phyloP scores from a whole-genome alignment of 192 early-diverging fungal genomes.

The Chytriomyces sp. region DNA sequence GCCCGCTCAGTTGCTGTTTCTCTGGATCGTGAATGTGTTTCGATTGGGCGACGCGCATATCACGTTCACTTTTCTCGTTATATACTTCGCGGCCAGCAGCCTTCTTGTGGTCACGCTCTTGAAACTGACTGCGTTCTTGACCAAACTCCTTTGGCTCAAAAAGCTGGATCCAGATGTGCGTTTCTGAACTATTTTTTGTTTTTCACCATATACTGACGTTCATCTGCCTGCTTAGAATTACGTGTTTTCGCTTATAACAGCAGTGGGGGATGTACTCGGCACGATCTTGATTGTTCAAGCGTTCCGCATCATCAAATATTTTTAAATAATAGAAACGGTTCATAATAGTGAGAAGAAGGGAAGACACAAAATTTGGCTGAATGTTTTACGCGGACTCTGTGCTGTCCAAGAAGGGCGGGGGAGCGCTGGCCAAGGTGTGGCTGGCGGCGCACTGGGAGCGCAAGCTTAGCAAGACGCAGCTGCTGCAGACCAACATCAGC shows the following conservation, averaged over 20 bases:
- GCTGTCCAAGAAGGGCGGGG: slow-evolving; percentile 60
- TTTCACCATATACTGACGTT: slow-evolving; percentile 7
- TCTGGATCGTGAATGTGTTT: slow-evolving; percentile 15
- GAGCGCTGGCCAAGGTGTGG: slow-evolving; percentile 91
- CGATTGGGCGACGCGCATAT: slow-evolving; percentile 24
- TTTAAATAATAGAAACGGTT: slow-evolving; percentile 12
- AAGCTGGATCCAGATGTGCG: slow-evolving; percentile 1
- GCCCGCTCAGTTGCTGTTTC: slow-evolving; percentile 28
- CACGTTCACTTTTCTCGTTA: slow-evolving; percentile 15
- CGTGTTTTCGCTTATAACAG: slow-evolving; percentile 39
- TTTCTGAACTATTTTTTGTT: slow-evolving; percentile 6
- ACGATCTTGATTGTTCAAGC: slow-evolving; percentile 32
- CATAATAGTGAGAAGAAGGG: not conserved
- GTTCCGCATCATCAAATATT: slow-evolving; percentile 25
- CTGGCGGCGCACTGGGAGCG: slow-evolving; percentile 96
- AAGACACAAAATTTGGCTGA: not conserved
- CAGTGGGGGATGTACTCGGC: slow-evolving; percentile 41
- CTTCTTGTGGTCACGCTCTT: slow-evolving; percentile 16
- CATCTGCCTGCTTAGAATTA: slow-evolving; percentile 39
- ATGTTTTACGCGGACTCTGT: slow-evolving; percentile 56
- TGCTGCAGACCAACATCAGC: slow-evolving; percentile 90
- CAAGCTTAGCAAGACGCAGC: slow-evolving; percentile 93
- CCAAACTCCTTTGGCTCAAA: not conserved
- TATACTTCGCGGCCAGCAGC: slow-evolving; percentile 1
- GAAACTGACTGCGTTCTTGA: not conserved